phyloP scores from a whole-genome alignment of 192 early-diverging fungal species.

The Gorgonomyces haynaldii region DNA sequence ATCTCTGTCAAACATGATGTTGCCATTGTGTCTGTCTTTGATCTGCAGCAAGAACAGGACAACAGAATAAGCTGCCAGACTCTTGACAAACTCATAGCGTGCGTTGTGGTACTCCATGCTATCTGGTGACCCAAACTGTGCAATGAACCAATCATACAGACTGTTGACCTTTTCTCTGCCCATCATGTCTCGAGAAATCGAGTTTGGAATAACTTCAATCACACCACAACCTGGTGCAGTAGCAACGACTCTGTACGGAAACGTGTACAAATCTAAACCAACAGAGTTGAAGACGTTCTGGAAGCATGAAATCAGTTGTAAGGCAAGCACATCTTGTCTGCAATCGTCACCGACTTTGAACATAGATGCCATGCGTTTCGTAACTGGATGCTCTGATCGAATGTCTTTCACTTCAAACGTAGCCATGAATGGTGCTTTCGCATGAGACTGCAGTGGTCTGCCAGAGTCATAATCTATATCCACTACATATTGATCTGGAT shows the following conservation, averaged over 20 bases:
- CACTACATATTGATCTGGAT: conserved; percentile 87
- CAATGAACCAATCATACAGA: conserved; percentile 90
- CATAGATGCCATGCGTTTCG: conserved; percentile 74
- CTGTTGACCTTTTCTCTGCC: conserved; percentile 97
- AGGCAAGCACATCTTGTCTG: conserved; percentile 93
- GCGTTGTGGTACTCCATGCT: conserved; percentile 83
- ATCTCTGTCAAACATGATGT: conserved; percentile 96
- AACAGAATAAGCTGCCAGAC: conserved; percentile 89
- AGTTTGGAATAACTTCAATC: conserved; percentile 95
- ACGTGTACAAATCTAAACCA: conserved; percentile 90
- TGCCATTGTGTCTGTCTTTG: conserved; percentile 98
- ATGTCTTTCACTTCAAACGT: conserved; percentile 70
- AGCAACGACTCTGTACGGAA: conserved; percentile 93
- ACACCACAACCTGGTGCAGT: conserved; percentile 95
- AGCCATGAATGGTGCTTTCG: conserved; percentile 99
- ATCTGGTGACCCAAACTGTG: conserved; percentile 81
- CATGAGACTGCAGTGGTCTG: conserved; percentile 89
- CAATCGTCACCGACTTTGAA: conserved; percentile 99
- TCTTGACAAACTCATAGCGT: conserved; percentile 88
- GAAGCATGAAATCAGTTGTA: conserved; percentile 96
- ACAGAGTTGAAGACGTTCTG: conserved; percentile 87
- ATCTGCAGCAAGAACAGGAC: conserved; percentile 91
- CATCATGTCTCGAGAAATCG: conserved; percentile 94
- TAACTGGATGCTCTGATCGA: conserved; percentile 1
- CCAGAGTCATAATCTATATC: conserved; percentile 94